phyloP scores from a whole-genome alignment of 495 filamentous ascomycete species.

The Ramalina peruviana region DNA sequence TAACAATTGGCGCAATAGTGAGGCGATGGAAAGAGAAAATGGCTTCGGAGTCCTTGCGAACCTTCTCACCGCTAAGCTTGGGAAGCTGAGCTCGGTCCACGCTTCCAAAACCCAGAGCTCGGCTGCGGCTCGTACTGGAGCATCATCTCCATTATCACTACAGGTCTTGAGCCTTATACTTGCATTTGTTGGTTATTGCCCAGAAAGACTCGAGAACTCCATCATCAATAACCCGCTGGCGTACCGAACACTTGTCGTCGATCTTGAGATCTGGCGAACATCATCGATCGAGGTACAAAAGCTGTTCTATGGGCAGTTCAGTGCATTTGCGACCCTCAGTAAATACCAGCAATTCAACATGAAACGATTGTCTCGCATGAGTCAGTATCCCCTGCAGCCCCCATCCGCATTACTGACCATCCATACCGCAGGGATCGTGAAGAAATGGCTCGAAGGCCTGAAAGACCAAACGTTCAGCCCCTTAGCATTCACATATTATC shows the following conservation, averaged over 20 bases:
- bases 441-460: slow-evolving; percentile 74
- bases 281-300: slow-evolving; percentile 59
- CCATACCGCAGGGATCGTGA: slow-evolving; percentile 56
- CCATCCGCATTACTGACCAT: slow-evolving; percentile 7
- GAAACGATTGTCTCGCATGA: slow-evolving; percentile 72
- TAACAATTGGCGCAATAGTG: slow-evolving; percentile 91
- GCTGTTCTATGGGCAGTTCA: slow-evolving; percentile 85
- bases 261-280: slow-evolving; percentile 82
- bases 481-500: slow-evolving; percentile 57
- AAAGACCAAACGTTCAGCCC: slow-evolving; percentile 67
- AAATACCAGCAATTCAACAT: slow-evolving; percentile 86
- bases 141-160: slow-evolving; percentile 21
- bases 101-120: slow-evolving; percentile 19
- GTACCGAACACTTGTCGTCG: slow-evolving; percentile 79
- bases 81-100: slow-evolving; percentile 10
- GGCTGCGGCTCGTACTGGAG: slow-evolving; percentile 26
- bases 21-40: slow-evolving; percentile 93
- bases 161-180: slow-evolving; percentile 65
- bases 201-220: slow-evolving; percentile 60
- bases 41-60: slow-evolving; percentile 80
- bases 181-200: slow-evolving; percentile 75
- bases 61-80: slow-evolving; percentile 64
- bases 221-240: slow-evolving; percentile 93
- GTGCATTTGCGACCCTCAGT: slow-evolving; percentile 67
- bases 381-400: slow-evolving; percentile 39